Percentiles rank a stretch among this genome's conserved stretches.
Conservation (phyloP, 2,329 filamentous ascomycete species). For the Neoscytalidium dimidiatum region DNA sequence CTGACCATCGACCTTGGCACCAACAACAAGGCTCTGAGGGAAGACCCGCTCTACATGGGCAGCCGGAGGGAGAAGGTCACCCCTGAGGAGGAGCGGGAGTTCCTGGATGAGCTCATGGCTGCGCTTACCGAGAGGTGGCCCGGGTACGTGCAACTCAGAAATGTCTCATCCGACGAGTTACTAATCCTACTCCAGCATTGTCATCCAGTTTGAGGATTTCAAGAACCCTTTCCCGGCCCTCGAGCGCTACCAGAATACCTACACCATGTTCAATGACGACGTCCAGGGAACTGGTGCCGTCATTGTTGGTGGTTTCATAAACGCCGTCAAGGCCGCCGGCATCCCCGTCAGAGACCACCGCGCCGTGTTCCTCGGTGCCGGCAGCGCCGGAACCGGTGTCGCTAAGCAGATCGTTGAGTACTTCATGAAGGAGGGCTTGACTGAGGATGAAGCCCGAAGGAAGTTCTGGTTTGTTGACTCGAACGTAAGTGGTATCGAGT, state of each 20-base stretch:
- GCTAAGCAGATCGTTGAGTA: slow-evolving; percentile 97
- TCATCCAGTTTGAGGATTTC: slow-evolving; percentile 96
- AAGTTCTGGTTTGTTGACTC: slow-evolving; percentile 99
- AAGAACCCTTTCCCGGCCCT: slow-evolving; percentile 96
- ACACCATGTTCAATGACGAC: slow-evolving; percentile 98
- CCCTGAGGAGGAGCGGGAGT: slow-evolving; percentile 78
- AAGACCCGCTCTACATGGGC: slow-evolving; percentile 91
- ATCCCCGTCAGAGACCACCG: slow-evolving; percentile 87
- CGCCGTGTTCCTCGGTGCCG: slow-evolving; percentile 94
- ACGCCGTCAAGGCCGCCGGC: slow-evolving; percentile 78
- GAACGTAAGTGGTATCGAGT: slow-evolving; percentile 50
- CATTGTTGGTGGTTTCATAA: slow-evolving; percentile 80
- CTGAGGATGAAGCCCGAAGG: slow-evolving; percentile 80
- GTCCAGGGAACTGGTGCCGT: slow-evolving; percentile 97
- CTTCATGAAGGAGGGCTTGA: slow-evolving; percentile 89
- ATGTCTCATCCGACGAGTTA: slow-evolving; percentile 21
- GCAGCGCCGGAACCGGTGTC: slow-evolving; percentile 93
- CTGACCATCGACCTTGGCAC: slow-evolving; percentile 66
- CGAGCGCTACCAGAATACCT: slow-evolving; percentile 81
- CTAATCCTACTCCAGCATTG: slow-evolving; percentile 54
- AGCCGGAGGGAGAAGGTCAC: slow-evolving; percentile 80
- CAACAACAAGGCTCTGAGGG: slow-evolving; percentile 61
- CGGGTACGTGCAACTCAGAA: slow-evolving; percentile 48
- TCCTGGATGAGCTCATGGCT: slow-evolving; percentile 97
- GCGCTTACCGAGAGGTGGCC: slow-evolving; percentile 79